A percentile compares a stretch with the other conserved stretches of the same genome.
These are phyloP conservation scores for Melanomma pulvis-pyrius DNA, from an alignment of 495 filamentous ascomycete species.

Conservation along the genomic window DNA sequence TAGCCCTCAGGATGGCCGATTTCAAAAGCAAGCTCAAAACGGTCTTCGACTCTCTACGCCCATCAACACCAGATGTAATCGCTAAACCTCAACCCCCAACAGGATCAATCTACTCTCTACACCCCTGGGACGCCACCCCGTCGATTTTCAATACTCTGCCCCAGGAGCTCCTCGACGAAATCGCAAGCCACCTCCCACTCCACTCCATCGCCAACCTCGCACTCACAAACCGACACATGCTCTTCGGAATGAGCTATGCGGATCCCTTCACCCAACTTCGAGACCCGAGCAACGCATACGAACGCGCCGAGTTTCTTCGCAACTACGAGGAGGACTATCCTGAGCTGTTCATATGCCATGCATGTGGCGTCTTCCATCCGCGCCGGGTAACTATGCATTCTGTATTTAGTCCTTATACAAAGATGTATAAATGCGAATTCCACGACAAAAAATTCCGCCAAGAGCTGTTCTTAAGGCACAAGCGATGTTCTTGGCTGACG, in stretches of 20 bases:
- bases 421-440: too few species aligned
- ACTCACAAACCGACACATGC: constrained; percentile 1
- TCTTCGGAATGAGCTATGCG: background rate
- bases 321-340: background rate
- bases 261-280: background rate
- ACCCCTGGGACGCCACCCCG: background rate
- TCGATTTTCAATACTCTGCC: background rate
- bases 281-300: background rate
- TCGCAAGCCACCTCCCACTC: background rate
- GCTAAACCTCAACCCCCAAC: background rate
- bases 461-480: too few species aligned
- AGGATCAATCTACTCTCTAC: background rate
- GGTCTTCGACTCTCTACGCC: too few species aligned
- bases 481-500: too few species aligned
- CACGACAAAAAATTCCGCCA: too few species aligned
- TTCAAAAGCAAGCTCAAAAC: too few species aligned
- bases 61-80: too few species aligned
- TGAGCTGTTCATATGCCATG: background rate
- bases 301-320: background rate
- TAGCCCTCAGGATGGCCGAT: too few species aligned
- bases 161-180: background rate
- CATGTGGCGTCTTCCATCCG: background rate
- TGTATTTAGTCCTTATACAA: too few species aligned
- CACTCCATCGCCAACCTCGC: background rate
- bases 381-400: too few species aligned